These are phyloP conservation scores for Ophiognomonia clavigignenti-juglandacearum DNA, from an alignment of 2,329 filamentous ascomycete species.

Conservation along the genomic window DNA sequence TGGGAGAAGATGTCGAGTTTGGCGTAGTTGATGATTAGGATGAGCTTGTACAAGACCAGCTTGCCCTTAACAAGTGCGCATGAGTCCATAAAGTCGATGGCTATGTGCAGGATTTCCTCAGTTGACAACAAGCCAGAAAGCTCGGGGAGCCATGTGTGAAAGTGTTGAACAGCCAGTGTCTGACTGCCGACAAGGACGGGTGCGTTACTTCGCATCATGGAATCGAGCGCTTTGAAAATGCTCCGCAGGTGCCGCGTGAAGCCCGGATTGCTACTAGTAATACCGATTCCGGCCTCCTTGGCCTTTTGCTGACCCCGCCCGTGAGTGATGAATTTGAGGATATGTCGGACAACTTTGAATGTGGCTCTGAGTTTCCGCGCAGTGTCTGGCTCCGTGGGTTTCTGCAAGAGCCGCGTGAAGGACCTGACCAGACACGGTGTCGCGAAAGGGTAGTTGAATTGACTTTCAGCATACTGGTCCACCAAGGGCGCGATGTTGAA, in stretches of 20 bases:
- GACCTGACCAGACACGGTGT: constrained; percentile 84
- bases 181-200: constrained; percentile 89
- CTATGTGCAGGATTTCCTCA: constrained; percentile 85
- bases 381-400: constrained; percentile 75
- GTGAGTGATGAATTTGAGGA: constrained; percentile 92
- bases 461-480: constrained; percentile 81
- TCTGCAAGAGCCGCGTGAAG: constrained; percentile 76
- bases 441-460: constrained; percentile 90
- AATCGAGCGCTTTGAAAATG: constrained; percentile 86
- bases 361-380: constrained; percentile 83
- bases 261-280: constrained; percentile 64
- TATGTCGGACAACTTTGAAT: constrained; percentile 89
- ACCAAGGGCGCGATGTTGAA: constrained; percentile 90
- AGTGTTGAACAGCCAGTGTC: constrained; percentile 90
- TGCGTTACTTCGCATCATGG: constrained; percentile 81
- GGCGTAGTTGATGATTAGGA: constrained; percentile 89
- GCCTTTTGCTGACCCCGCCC: constrained; percentile 78
- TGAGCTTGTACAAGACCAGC: constrained; percentile 83
- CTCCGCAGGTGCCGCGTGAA: constrained; percentile 80
- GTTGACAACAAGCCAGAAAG: constrained; percentile 69
- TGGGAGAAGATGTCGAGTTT: constrained; percentile 75
- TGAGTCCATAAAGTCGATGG: constrained; percentile 90
- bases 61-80: constrained; percentile 85
- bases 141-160: constrained; percentile 96
- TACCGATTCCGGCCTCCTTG: constrained; percentile 85